phyloP scores from a whole-genome alignment of 192 early-diverging fungal genomes.

The Coemansia sp. region DNA sequence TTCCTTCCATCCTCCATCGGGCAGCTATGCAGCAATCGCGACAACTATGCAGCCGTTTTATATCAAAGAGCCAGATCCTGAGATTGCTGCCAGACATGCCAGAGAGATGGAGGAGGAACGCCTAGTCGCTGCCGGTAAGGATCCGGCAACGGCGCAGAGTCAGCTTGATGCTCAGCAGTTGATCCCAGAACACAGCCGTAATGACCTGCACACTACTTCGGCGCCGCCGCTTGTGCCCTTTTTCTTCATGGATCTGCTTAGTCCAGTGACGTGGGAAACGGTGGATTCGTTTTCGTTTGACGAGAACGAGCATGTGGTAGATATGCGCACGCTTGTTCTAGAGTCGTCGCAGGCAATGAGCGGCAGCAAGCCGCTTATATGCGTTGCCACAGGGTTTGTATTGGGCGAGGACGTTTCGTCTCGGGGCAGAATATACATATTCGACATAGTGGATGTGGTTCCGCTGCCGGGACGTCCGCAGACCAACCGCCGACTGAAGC shows the following conservation, averaged over 20 bases:
- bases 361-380: slow-evolving; percentile 84
- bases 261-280: slow-evolving; percentile 93
- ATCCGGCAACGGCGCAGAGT: slow-evolving; percentile 6
- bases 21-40: slow-evolving; percentile 79
- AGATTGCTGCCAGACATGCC: slow-evolving; percentile 40
- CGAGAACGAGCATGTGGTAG: slow-evolving; percentile 81
- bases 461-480: slow-evolving; percentile 92
- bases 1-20: slow-evolving; percentile 77
- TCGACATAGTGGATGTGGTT: slow-evolving; percentile 95
- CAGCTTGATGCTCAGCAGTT: slow-evolving; percentile 12
- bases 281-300: slow-evolving; percentile 77
- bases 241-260: slow-evolving; percentile 82
- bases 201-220: slow-evolving; percentile 43
- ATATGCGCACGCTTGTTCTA: slow-evolving; percentile 74
- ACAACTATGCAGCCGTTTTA: slow-evolving; percentile 65
- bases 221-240: slow-evolving; percentile 64
- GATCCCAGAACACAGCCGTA: slow-evolving; percentile 42
- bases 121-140: background rate
- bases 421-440: slow-evolving; percentile 87
- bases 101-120: slow-evolving; percentile 7
- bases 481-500: slow-evolving; percentile 89
- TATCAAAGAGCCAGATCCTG: slow-evolving; percentile 71
- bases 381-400: slow-evolving; percentile 82
- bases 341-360: slow-evolving; percentile 81
- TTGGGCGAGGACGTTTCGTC: slow-evolving; percentile 89